Conservation (phyloP, 164 flowering plant species). For the Aristolochia californica region DNA sequence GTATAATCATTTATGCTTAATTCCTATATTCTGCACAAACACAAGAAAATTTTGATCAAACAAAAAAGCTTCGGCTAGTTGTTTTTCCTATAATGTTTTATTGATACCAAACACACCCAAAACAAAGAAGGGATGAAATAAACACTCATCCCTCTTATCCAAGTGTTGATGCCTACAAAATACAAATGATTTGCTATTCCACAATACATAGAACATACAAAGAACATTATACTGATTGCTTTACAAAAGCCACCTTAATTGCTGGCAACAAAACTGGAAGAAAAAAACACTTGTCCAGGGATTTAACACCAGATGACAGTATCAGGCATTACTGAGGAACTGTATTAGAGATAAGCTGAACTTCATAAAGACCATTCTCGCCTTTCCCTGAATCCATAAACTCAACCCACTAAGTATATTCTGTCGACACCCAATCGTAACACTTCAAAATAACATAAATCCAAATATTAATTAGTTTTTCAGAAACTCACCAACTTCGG, state of each 20-base stretch:
- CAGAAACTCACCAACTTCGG: conserved; percentile 67
- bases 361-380: conserved; percentile 53
- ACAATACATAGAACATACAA: not conserved
- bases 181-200: not conserved
- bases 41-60: too few species aligned
- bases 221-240: not conserved
- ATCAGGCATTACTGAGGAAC: conserved; percentile 4
- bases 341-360: conserved; percentile 63
- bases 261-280: not conserved
- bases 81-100: too few species aligned
- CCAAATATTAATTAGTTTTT: not conserved
- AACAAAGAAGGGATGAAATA: too few species aligned
- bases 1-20: too few species aligned
- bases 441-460: not conserved
- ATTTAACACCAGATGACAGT: too few species aligned
- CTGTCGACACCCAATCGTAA: not conserved
- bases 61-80: too few species aligned
- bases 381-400: conserved; percentile 51
- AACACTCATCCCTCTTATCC: too few species aligned
- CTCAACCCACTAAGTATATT: not conserved
- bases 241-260: not conserved
- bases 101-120: too few species aligned
- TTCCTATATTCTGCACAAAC: too few species aligned
- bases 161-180: too few species aligned
- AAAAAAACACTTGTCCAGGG: too few species aligned